A percentile compares a stretch with the other conserved stretches of the same genome.
Evolutionary conservation across 2,329 filamentous ascomycete genomes (phyloP).

Genomic region (Ophidiomyces ophidiicola): DNA sequence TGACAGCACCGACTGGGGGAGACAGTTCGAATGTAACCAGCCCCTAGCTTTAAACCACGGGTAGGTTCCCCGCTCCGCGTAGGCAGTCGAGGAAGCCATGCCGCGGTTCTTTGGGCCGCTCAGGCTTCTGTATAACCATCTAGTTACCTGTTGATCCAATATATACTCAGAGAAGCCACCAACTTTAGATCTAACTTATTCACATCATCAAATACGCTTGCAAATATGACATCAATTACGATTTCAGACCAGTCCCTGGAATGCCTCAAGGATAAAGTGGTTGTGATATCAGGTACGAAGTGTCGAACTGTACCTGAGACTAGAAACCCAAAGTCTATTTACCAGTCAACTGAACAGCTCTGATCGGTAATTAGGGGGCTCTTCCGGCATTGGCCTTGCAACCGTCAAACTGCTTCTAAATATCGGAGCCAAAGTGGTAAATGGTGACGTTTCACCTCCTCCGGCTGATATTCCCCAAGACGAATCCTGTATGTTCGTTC

Average conservation of each 20-base stretch:
- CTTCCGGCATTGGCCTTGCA: constrained; percentile 49
- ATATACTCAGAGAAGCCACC: neutral
- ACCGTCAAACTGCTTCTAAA: constrained; percentile 42
- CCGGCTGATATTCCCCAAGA: constrained; percentile 25
- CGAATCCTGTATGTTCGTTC: constrained; percentile 25
- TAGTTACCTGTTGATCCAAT: no score
- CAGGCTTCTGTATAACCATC: no score
- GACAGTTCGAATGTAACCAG: no score
- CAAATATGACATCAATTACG: constrained; percentile 18
- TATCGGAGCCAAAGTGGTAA: constrained; percentile 44
- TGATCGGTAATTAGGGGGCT: constrained; percentile 36
- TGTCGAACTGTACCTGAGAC: constrained; percentile 1
- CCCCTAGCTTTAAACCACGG: no score
- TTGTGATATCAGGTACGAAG: constrained; percentile 41
- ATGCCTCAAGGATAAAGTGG: constrained; percentile 38
- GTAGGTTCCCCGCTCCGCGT: no score
- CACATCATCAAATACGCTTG: neutral
- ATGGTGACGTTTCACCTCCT: constrained; percentile 40
- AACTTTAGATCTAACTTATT: neutral
- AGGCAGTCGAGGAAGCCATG: no score
- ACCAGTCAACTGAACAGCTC: no score
- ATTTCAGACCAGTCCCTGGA: constrained; percentile 37
- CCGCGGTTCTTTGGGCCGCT: no score
- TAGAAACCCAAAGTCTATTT: no score
- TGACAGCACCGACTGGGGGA: no score